Percentiles rank a stretch among this genome's conserved stretches.
phyloP scores from a whole-genome alignment of 2,329 filamentous ascomycete species.

The Nemania sp. region DNA sequence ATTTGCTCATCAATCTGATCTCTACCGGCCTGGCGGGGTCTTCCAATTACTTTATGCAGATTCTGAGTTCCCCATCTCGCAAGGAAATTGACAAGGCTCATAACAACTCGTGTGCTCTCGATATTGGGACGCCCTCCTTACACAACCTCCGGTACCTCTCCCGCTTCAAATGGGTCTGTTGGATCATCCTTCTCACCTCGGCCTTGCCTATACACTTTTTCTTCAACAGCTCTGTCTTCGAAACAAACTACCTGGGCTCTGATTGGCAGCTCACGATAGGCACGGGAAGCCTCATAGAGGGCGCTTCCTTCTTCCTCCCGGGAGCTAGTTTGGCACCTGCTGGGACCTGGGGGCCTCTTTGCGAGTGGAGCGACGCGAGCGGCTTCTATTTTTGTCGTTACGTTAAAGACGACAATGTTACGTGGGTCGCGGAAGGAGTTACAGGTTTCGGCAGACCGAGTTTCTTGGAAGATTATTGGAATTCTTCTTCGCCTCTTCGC shows the following conservation, averaged over 20 bases:
- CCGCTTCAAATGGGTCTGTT: constrained; percentile 24
- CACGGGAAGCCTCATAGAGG: constrained; percentile 8
- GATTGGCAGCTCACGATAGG: constrained; percentile 15
- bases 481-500: neutral
- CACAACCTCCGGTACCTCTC: constrained; percentile 41
- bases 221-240: constrained; percentile 37
- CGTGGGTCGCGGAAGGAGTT: too few relatives aligned
- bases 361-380: too few relatives aligned
- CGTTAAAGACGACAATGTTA: too few relatives aligned
- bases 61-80: constrained; percentile 53
- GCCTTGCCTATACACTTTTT: constrained; percentile 38
- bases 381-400: too few relatives aligned
- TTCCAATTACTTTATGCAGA: constrained; percentile 45
- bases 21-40: neutral
- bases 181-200: constrained; percentile 29
- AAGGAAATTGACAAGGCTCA: constrained; percentile 54
- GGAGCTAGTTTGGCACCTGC: constrained; percentile 11
- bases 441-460: too few relatives aligned
- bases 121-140: constrained; percentile 17
- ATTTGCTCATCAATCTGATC: neutral
- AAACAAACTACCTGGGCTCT: constrained; percentile 8
- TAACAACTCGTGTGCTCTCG: constrained; percentile 22
- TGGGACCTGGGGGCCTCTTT: neutral
- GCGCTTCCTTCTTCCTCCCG: constrained; percentile 5
- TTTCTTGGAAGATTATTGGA: constrained; percentile 1